A percentile compares a stretch with the other conserved stretches of the same genome.
phyloP scores from a whole-genome alignment of 805 yeast genomes.

The Priceomyces carsonii region DNA sequence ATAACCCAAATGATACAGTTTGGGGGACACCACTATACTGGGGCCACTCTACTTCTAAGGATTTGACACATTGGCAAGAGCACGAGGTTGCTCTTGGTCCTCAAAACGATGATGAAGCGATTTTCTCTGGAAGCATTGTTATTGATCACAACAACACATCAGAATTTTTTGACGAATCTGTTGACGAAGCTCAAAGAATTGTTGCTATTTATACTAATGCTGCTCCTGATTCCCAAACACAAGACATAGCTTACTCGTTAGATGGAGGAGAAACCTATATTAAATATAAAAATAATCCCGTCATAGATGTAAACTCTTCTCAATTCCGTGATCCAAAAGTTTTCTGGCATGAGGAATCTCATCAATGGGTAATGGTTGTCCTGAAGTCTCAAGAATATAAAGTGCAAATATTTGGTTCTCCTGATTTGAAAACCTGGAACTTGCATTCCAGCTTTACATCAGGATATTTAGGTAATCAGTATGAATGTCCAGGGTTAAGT shows the following conservation, averaged over 20 bases:
- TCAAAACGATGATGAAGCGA: constrained; percentile 25
- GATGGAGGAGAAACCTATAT: constrained; percentile 37
- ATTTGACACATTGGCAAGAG: constrained; percentile 33
- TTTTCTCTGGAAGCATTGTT: constrained; percentile 39
- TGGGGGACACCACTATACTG: constrained; percentile 38
- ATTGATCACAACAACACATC: constrained; percentile 37
- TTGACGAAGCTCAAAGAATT: constrained; percentile 28
- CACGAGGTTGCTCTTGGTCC: constrained; percentile 31
- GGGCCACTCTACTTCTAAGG: constrained; percentile 43
- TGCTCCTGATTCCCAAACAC: constrained; percentile 24
- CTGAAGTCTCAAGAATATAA: constrained; percentile 28
- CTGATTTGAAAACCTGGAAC: constrained; percentile 25
- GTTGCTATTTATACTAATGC: constrained; percentile 38
- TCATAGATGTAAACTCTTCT: constrained; percentile 25
- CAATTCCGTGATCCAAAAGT: constrained; percentile 39
- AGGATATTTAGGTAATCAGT: constrained; percentile 36
- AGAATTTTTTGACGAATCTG: constrained; percentile 27
- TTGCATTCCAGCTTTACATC: constrained; percentile 23
- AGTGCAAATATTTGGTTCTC: constrained; percentile 25
- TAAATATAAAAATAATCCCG: constrained; percentile 29
- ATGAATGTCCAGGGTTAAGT: constrained; percentile 43
- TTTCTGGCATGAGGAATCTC: constrained; percentile 28
- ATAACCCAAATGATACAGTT: constrained; percentile 31
- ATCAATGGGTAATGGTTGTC: constrained; percentile 29
- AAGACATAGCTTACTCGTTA: constrained; percentile 31